A percentile compares a stretch with the other conserved stretches of the same genome.
Conservation (phyloP, 2,329 filamentous ascomycete species). For the Verticillium alfalfae region DNA sequence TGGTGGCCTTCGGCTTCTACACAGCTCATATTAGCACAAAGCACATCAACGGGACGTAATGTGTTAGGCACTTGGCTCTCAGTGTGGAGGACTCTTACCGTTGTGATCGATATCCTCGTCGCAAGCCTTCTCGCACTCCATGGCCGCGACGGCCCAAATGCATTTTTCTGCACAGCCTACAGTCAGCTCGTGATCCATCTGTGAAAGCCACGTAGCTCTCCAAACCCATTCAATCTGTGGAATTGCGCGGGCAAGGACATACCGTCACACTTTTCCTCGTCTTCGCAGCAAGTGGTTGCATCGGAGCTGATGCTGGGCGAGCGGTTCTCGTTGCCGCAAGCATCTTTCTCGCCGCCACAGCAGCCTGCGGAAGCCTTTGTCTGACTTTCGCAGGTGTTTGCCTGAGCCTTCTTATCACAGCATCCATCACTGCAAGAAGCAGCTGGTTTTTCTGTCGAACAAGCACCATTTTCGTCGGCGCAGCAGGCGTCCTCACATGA, state of each 20-base stretch:
- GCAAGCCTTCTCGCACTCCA: constrained; percentile 23
- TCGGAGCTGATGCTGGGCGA: constrained; percentile 2
- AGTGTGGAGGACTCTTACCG: constrained; percentile 12
- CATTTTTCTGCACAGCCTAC: constrained; percentile 19
- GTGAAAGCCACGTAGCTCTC: too few relatives aligned
- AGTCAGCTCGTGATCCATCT: neutral
- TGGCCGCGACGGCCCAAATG: constrained; percentile 20
- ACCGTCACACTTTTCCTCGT: constrained; percentile 7
- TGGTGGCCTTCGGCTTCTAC: constrained; percentile 12
- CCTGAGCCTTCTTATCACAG: neutral
- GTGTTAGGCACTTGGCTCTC: neutral
- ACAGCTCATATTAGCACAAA: neutral
- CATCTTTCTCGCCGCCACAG: neutral
- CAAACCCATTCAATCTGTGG: too few relatives aligned
- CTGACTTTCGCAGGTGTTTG: neutral
- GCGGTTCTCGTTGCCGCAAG: constrained; percentile 3
- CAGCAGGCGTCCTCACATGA: neutral
- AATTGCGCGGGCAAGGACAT: neutral
- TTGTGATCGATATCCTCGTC: constrained; percentile 14
- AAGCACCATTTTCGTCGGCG: neutral
- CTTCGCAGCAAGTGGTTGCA: constrained; percentile 12
- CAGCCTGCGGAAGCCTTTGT: neutral
- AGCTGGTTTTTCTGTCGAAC: neutral
- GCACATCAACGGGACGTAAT: neutral
- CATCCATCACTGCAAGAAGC: neutral